Evolutionary conservation across 2,329 filamentous ascomycete genomes (phyloP).

Genomic region (Endothia cerciana): DNA sequence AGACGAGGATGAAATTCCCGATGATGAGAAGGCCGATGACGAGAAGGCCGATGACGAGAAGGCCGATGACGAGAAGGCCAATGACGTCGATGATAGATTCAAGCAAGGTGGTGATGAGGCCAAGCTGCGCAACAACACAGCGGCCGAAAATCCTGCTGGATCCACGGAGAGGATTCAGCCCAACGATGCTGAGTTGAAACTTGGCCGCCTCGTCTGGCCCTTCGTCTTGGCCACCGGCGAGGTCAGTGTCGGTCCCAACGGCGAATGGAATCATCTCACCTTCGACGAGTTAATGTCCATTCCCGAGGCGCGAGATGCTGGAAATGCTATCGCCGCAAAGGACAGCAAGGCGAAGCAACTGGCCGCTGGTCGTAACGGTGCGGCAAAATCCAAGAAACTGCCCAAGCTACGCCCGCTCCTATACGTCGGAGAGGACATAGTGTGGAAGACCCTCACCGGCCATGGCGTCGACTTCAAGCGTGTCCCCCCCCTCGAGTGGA

Average conservation of each 20-base stretch:
- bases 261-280: conserved; percentile 43
- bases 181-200: conserved; percentile 38
- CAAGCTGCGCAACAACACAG: not conserved
- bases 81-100: not conserved
- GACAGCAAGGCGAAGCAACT: conserved; percentile 25
- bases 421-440: conserved; percentile 56
- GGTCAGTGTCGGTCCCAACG: conserved; percentile 44
- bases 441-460: conserved; percentile 64
- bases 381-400: conserved; percentile 16
- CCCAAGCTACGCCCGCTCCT: conserved; percentile 40
- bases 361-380: too few relatives aligned
- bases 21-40: not conserved
- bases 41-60: conserved; percentile 9
- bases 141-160: conserved; percentile 4
- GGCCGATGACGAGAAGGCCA: conserved; percentile 8
- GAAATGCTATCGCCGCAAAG: not conserved
- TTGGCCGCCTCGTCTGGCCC: conserved; percentile 47
- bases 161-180: conserved; percentile 19
- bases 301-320: conserved; percentile 37
- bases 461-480: conserved; percentile 63
- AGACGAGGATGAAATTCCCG: conserved; percentile 18
- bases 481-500: conserved; percentile 62
- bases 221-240: conserved; percentile 46
- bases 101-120: conserved; percentile 3
- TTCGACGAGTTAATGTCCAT: conserved; percentile 45